Base-by-base conservation (phyloP, 1,284 basidiomycete species). In the Ustilago tritici region DNA sequence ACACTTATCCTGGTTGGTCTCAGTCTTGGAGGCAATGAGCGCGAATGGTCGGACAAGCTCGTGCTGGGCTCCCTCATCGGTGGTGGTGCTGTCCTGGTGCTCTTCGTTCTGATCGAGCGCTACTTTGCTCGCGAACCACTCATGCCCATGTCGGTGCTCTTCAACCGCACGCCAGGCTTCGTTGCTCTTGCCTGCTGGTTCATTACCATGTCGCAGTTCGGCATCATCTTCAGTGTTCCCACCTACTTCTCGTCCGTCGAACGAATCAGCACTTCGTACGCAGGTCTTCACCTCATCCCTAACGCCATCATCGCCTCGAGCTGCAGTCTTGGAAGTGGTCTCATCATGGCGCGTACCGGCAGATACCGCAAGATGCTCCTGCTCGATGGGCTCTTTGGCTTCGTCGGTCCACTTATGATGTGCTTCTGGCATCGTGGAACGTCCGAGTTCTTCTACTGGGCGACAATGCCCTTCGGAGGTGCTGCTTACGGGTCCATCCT, bases 71-170 rank as follows among this genome's bases (percentile, higher is more conserved):
- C 78, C 31, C 75, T 85, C 23, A 65, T 81, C 53, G 81, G 56
- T 9, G 82, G 82, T 61, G 53, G 88, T 6, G 68, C 92, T 7
- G 88, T 93, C 31, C 64, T 92, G 34, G 90, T 86, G 15, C 81
- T 87, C 50, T 84, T 89, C 35, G 84, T 89, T 46, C 82, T 89
- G 41, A 79, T 89, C 62, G 89, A 89, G 80, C 85, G 84, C 56
- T 87, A 85, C 70, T 87, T 88, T 23, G 85, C 88, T 8, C 73
- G 79, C 28, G 86, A 87, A 70, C 87, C 87, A 31, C 69, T 87
- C 31, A 84, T 87, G 81, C 85, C 86, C 36, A 84, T 86, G 69
- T 70, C 77, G 54, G 85, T 87, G 50, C 80, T 87, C 52, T 86
- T 87, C 79, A 80, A 74, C 65, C 81, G 84, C 46, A 87, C 86